Evolutionary conservation across 2,329 filamentous ascomycete species (phyloP).

Genomic region (Colletotrichum tamarilloi): DNA sequence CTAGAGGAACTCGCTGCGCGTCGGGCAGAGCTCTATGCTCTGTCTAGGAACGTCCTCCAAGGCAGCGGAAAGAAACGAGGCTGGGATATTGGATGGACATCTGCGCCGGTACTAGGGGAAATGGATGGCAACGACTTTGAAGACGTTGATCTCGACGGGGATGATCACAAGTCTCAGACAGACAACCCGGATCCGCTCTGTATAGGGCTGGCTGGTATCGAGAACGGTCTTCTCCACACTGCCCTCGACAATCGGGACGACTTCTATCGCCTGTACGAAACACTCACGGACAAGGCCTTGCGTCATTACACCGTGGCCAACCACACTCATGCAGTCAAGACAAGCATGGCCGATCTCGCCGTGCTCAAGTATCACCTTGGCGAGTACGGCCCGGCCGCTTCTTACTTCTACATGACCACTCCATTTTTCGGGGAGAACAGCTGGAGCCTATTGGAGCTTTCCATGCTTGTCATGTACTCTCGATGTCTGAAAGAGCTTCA

Average conservation of each 20-base stretch:
- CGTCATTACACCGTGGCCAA: constrained; percentile 85
- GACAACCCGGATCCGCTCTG: constrained; percentile 35
- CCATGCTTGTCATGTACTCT: constrained; percentile 87
- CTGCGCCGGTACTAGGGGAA: constrained; percentile 63
- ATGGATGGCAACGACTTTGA: constrained; percentile 62
- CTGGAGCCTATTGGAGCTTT: constrained; percentile 84
- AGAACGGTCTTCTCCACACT: constrained; percentile 67
- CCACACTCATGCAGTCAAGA: constrained; percentile 80
- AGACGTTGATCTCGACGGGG: constrained; percentile 65
- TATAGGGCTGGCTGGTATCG: constrained; percentile 53
- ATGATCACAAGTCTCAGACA: constrained; percentile 40
- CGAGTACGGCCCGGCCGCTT: constrained; percentile 79
- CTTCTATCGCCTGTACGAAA: constrained; percentile 77
- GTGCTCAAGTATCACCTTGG: constrained; percentile 82
- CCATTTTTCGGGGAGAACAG: constrained; percentile 81
- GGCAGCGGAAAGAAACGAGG: constrained; percentile 75
- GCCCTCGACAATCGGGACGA: constrained; percentile 71
- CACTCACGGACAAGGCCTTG: constrained; percentile 85
- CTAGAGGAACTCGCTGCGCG: constrained; percentile 85
- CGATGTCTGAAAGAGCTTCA: constrained; percentile 82
- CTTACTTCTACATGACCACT: constrained; percentile 82
- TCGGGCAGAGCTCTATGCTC: constrained; percentile 82
- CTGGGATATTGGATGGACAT: constrained; percentile 83
- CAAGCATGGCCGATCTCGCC: constrained; percentile 85
- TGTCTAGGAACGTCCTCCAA: constrained; percentile 84